Base-by-base conservation (phyloP, 1,284 basidiomycete genomes). In the Rhodotorula sp. region DNA sequence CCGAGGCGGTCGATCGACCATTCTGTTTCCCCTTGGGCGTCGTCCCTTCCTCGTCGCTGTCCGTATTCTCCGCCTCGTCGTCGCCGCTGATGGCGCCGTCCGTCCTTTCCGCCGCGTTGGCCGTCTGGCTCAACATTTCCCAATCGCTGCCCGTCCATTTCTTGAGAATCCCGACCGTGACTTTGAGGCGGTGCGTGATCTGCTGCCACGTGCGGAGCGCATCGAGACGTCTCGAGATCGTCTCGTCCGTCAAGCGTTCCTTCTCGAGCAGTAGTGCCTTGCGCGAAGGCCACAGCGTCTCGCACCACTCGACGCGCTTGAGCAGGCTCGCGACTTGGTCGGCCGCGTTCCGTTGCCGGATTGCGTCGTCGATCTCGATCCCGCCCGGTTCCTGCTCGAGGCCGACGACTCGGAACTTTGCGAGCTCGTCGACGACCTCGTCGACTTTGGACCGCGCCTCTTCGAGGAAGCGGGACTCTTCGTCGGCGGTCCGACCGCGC, bases 151-250 rank as follows among this genome's bases (percentile, higher is more conserved):
- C 91, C 0, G 93, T 96, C 93, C 93, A 97, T 75, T 88, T 88
- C 72, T 89, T 89, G 59, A 97, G 83, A 53, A 92, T 86, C 37
- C 83, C 81, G 65, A 94, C 87, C 77, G 94, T 90, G 64, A 88
- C 86, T 74, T 88, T 88, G 33, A 95, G 84, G 29, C 89, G 88
- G 26, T 86, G 86, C 69, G 92, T 86, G 71, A 95, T 86, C 17
- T 88, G 93, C 55, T 87, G 89, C 93, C 93, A 98, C 22, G 91
- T 90, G 67, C 90, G 90, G 29, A 97, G 85, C 2, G 93, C 89
- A 78, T 95, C 91, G 72, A 90, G 87, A 58, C 92, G 88, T 8
- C 86, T 82, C 77, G 89, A 88, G 78, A 95, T 93, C 56, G 85
- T 83, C 18, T 82, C 80, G 54, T 89, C 86, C 33, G 84, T 84